Base-by-base conservation (phyloP, 148 eudicot genomes). In the Pharnaceum exiguum region DNA sequence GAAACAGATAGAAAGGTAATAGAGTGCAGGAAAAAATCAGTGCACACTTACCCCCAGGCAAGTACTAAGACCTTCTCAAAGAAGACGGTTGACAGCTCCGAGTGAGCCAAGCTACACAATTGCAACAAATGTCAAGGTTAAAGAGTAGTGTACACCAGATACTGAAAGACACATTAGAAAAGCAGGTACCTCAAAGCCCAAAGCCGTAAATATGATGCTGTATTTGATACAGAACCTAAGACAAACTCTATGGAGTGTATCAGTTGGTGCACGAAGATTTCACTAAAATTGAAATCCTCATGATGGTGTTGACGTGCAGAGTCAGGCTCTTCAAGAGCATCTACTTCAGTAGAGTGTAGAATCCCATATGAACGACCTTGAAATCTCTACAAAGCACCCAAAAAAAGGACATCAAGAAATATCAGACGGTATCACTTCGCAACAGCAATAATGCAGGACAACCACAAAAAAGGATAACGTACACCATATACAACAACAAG, bases 171-270 rank as follows among this genome's bases (percentile, higher is more conserved):
- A 17, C 1, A 10, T 37, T 35, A 52, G 35, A 38, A 44, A 15
- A 21, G 47, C 18, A 7, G 17, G 32, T 63, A 90, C 95, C 95
- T 86, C 63, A 90, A 73, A 62, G 99, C 99, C 99, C 99, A 94
- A 33, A 94, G 89, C 46, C 99, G 87, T 57, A 94, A 86, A 72
- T 94, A 94, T 60, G 99, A 94, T 46, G 99, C 99, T 43, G 99
- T 94, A 73, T 94, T 94, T 54, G 99, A 94, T 62, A 94, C 99
- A 24, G 99, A 84, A 40, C 99, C 99, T 65, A 94, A 75, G 59
- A 94, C 91, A 78, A 94, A 94, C 82, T 94, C 99, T 24, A 94
- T 94, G 46, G 99, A 82, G 77, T 94, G 99, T 53, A 94, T 94
- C 77, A 94, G 75, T 70, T 94, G 99, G 77, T 94, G 99, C 62